Base-by-base conservation (phyloP, 805 yeast genomes). In the Candida hispaniensis region DNA sequence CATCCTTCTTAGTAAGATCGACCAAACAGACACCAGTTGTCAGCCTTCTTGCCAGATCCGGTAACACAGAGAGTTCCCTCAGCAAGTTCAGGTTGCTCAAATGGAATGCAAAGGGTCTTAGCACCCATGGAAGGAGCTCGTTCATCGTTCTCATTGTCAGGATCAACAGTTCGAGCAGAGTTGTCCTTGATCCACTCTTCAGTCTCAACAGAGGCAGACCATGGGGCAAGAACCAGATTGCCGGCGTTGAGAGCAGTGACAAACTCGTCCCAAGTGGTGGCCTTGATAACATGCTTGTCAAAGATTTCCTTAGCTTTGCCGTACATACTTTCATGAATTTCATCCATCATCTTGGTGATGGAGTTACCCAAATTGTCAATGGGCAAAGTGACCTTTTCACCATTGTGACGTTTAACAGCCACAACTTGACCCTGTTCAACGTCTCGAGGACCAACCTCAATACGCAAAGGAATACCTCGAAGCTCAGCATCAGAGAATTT, bases 91-190 rank as follows among this genome's bases (percentile, higher is more conserved):
- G 94, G 95, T 66, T 88, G 97, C 23, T 81, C 79, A 54, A 75
- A 76, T 46, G 98, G 98, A 58, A 86, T 86, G 72, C 99, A 91
- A 60, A 91, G 69, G 13, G 94, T 79, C 68, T 91, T 91, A 47
- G 99, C 99, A 55, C 99, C 99, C 99, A 91, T 91, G 34, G 93
- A 75, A 56, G 99, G 99, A 14, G 98, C 83, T 59, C 81, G 79
- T 54, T 91, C 97, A 56, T 91, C 99, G 58, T 80, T 94, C 48
- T 74, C 82, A 17, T 64, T 75, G 47, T 80, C 93, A 44, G 79
- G 88, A 55, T 78, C 79, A 54, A 76, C 73, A 60, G 69, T 75
- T 26, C 73, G 67, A 26, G 93, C 83, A 11, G 81, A 73, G 27
- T 82, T 67, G 30, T 86, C 94, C 70, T 93, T 91, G 61, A 91